Percentiles rank a stretch among this genome's conserved stretches.
Evolutionary conservation across 371 early-diverging fungal species (phyloP).

Genomic region (Batkoa obscura): DNA sequence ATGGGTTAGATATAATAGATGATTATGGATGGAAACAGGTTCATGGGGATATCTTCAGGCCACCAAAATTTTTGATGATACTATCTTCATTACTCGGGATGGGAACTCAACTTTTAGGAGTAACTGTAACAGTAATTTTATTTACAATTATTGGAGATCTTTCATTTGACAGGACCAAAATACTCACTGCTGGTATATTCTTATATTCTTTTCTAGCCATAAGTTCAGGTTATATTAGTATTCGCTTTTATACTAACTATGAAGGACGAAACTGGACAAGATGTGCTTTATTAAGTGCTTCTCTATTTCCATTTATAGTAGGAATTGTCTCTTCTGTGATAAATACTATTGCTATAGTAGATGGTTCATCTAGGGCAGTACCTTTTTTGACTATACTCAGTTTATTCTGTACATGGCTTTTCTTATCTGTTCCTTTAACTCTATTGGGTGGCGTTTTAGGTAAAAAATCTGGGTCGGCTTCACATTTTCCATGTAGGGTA

Average conservation of each 20-base stretch:
- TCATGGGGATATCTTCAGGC: constrained; percentile 72
- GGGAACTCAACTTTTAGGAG: constrained; percentile 15
- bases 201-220: constrained; percentile 56
- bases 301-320: constrained; percentile 47
- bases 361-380: constrained; percentile 56
- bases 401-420: constrained; percentile 43
- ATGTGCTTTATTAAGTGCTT: constrained; percentile 43
- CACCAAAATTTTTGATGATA: constrained; percentile 42
- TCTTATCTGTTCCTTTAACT: constrained; percentile 56
- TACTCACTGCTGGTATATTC: constrained; percentile 56
- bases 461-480: constrained; percentile 29
- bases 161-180: neutral
- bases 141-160: neutral
- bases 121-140: neutral
- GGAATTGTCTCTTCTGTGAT: constrained; percentile 31
- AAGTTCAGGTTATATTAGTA: constrained; percentile 46
- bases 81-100: constrained; percentile 51
- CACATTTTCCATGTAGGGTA: constrained; percentile 60
- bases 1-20: constrained; percentile 65
- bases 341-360: constrained; percentile 55
- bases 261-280: constrained; percentile 51
- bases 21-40: constrained; percentile 85
- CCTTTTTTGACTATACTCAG: constrained; percentile 52
- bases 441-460: constrained; percentile 58
- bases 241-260: constrained; percentile 44